Evolutionary conservation across 768 basidiomycete genomes (phyloP).

Genomic region (Termitomyces sp.): DNA sequence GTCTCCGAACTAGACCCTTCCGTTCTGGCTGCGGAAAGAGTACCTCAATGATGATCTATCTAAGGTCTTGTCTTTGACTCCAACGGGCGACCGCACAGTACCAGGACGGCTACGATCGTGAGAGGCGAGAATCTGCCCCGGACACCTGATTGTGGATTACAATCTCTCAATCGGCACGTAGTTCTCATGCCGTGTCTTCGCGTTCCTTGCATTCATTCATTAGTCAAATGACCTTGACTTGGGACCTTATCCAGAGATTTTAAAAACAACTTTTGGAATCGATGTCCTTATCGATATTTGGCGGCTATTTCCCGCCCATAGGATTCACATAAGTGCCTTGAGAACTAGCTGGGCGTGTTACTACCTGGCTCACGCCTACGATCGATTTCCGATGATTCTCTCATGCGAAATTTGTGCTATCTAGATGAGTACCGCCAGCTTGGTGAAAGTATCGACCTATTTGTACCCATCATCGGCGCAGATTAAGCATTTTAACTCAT

Average conservation of each 20-base stretch:
- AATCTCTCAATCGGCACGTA: too few species aligned
- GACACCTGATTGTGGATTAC: neutral
- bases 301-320: neutral
- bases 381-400: neutral
- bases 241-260: too few species aligned
- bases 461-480: neutral
- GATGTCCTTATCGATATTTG: neutral
- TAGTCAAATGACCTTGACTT: conserved; percentile 1
- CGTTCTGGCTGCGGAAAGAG: too few species aligned
- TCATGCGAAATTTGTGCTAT: neutral
- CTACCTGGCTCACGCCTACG: neutral
- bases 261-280: neutral
- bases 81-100: too few species aligned
- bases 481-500: neutral
- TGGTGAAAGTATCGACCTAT: neutral
- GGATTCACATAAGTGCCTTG: neutral
- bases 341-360: neutral
- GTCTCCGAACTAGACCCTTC: neutral
- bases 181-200: neutral
- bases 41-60: neutral
- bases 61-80: neutral
- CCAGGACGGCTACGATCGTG: neutral
- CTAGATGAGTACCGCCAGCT: neutral
- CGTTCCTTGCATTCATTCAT: neutral
- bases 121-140: neutral